Evolutionary conservation across 2,329 filamentous ascomycete genomes (phyloP), one percentile per base, ranked within the genome.

Genomic region (Calonectria henricotiae): DNA sequence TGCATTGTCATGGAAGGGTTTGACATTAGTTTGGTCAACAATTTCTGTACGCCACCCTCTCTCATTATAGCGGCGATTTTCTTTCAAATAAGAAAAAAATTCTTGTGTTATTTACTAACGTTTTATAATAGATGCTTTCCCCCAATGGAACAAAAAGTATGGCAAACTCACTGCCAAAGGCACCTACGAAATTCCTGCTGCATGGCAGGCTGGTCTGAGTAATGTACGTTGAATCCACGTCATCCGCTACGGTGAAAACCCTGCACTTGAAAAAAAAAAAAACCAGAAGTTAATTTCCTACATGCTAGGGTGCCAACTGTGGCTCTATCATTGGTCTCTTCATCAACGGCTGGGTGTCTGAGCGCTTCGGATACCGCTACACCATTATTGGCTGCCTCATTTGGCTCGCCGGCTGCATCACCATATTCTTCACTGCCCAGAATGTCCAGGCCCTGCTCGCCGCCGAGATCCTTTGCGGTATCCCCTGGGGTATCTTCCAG

Each of bases 1-100:
- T 95, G 93, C 80, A 96, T 97, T 78, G 90, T 90, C 77, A 98
- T 98, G 95, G 94, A 97, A 82, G 94, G 94, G 39, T 97, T 95
- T 84, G 94, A 97, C 79, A 87, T 96, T 69, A 91, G 90, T 77
- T 85, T 97, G 64, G 90, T 96, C 77, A 94, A 92, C 85, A 95
- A 95, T 82, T 94, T 96, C 79, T 95, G 90, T 83, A 83, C 77
- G 73, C 23, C 54, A 9, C 5, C 5, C 20, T 69, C 65, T 20
- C 25, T 41, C 39, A 62, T 73, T 73, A 54, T 7, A 75, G 44
- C 37, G 25, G 54, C 25, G 17, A 23, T 37, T 46, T 23, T 23
- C 37, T 37, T 32, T 9, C n/a, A 23, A 32, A 35, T 17, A 35
- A 12, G 9, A 37, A n/a, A 12, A 6, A 20, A 23, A 35, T 20